Base-by-base conservation (phyloP, 768 basidiomycete genomes). In the Obba rivulosa region DNA sequence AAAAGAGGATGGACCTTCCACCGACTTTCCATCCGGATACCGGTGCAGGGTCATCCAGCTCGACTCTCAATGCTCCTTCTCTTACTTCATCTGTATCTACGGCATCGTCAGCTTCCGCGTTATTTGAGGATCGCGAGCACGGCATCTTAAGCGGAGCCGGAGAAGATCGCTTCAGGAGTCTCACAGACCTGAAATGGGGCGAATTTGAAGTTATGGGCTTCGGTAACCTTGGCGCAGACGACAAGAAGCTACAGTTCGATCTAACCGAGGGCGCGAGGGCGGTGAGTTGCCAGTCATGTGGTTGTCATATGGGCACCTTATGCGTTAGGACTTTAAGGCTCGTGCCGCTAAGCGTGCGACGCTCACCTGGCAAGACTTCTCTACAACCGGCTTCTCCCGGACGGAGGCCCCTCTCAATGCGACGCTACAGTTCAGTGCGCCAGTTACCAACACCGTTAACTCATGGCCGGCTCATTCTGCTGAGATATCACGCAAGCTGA, bases 181-280 rank as follows among this genome's bases (percentile, higher is more conserved):
- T 94, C 55, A 87, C 91, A 0, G 90, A 95, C 49, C 69, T 93
- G 53, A 87, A 84, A 59, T 96, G 93, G 93, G 91, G 91, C 7
- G 83, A 88, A 62, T 97, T 96, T 59, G 91, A 94, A 71, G 69
- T 76, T 34, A 75, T 81, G 66, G 93, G 93, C 0, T 96, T 97
- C 53, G 78, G 79, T 7, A 71, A 70, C 14, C 60, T 74, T 24
- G 76, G 69, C 22, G 61, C 61, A 42, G 67, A 72, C 40, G 74
- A 80, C 54, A 87, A 82, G 66, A 88, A 88, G 66, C 74, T 98
- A 25, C 81, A 92, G 60, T 98, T 99, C 65, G 94, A 98, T 64
- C 66, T 97, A 53, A 94, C 84, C 0, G 96, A 98, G 68, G 77
- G 83, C 48, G 93, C 93, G 21, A 75, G 90, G 52, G 76, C 73